Evolutionary conservation across 805 yeast species (phyloP), one percentile per base, ranked within the genome.

Genomic region (Candida endomychidarum): DNA sequence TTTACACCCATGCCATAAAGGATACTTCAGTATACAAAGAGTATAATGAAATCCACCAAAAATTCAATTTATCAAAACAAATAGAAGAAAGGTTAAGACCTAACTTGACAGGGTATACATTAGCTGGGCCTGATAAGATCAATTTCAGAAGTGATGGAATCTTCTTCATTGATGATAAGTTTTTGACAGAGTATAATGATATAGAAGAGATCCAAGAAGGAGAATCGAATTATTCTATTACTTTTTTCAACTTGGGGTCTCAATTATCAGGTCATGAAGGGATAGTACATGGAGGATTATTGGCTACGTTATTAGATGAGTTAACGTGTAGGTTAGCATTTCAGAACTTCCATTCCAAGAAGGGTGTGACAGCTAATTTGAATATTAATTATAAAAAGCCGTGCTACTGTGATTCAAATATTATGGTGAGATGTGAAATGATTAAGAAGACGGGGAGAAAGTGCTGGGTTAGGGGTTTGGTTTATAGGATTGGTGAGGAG

Each of bases 351-450:
- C 54, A 59, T 25, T 62, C 70, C 18, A 60, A 58, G 38, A 60
- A 58, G 43, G 74, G 71, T 1, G 72, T 69, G 14, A 69, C 74
- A 10, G 74, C 74, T 10, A 67, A 65, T 42, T 63, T 68, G 52
- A 68, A 67, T 44, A 60, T 68, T 42, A 65, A 60, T 49, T 69
- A 66, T 43, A 56, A 52, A 37, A 54, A 58, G 40, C 74, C 74
- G 3, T 61, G 70, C 26, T 58, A 35, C 38, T 58, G 60, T 7
- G 51, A 65, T 43, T 53, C 57, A 15, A 55, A 48, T 35, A 55
- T 68, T 9, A 49, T 65, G 55, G 52, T 69, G 14, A 65, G 59
- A 38, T 67, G 74, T 43, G 50, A 51, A 19, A 28, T 65, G 4
- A 27, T 54, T 3, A 60, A 50, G 39, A 67, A 64, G 39, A 30